Conservation (phyloP, 164 flowering plant species). For the Echeveria elegans region DNA sequence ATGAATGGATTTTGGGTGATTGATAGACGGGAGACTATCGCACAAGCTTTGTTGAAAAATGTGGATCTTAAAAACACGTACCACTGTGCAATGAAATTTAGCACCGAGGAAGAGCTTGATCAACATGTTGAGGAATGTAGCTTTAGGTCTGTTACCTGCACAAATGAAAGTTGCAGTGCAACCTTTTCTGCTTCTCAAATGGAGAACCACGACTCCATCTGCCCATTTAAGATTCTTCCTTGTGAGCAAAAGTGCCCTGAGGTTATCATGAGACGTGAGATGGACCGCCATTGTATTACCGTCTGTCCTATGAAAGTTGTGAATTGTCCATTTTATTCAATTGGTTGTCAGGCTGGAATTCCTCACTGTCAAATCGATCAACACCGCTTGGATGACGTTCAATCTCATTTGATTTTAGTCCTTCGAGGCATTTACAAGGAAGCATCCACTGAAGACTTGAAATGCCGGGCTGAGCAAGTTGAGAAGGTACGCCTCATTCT, state of each 20-base stretch:
- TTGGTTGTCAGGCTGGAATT: conserved; percentile 56
- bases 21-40: conserved; percentile 50
- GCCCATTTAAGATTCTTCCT: conserved; percentile 69
- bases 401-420: conserved; percentile 38
- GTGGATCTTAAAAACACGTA: conserved; percentile 46
- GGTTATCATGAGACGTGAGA: conserved; percentile 60
- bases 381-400: conserved; percentile 42
- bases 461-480: conserved; percentile 29
- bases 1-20: conserved; percentile 63
- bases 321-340: conserved; percentile 62
- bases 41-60: conserved; percentile 54
- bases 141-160: conserved; percentile 50
- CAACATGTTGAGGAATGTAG: conserved; percentile 37
- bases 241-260: conserved; percentile 78
- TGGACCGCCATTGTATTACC: conserved; percentile 91
- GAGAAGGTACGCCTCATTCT: conserved; percentile 33
- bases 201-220: conserved; percentile 54
- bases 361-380: conserved; percentile 35
- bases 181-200: conserved; percentile 42
- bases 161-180: conserved; percentile 50
- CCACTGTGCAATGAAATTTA: conserved; percentile 54
- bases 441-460: conserved; percentile 37
- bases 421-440: conserved; percentile 46
- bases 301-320: conserved; percentile 85
- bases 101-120: conserved; percentile 34